These are phyloP conservation scores for Pulveroboletus ravenelii DNA, from an alignment of 768 basidiomycete species.

Conservation along the genomic window DNA sequence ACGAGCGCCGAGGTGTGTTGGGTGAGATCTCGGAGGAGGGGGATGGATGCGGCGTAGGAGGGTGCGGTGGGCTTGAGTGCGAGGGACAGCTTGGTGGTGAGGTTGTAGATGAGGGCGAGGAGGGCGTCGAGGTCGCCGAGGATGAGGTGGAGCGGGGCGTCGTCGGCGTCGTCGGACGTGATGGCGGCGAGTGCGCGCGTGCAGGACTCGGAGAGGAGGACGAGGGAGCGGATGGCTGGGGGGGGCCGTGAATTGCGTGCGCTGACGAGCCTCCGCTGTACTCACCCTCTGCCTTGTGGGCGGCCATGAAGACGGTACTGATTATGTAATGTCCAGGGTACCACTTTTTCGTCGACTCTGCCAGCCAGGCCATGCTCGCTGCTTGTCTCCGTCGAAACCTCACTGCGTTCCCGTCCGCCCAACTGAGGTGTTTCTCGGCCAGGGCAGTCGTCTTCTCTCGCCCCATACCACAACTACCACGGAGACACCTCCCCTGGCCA, in stretches of 20 bases:
- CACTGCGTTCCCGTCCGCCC: not conserved
- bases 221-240: conserved; percentile 13
- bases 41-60: conserved; percentile 45
- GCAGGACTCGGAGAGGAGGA: conserved; percentile 16
- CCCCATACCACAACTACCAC: not conserved
- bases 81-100: conserved; percentile 59
- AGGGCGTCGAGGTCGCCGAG: conserved; percentile 55
- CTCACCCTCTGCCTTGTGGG: conserved; percentile 22
- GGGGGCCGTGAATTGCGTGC: not conserved
- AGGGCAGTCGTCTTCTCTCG: not conserved
- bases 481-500: conserved; percentile 34
- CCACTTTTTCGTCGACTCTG: not conserved
- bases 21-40: conserved; percentile 51
- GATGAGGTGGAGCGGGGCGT: conserved; percentile 32
- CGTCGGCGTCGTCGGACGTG: not conserved
- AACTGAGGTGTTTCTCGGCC: not conserved
- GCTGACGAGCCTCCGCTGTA: not conserved
- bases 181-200: conserved; percentile 14
- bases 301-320: conserved; percentile 18
- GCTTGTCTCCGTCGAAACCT: not conserved
- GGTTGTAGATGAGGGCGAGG: conserved; percentile 51
- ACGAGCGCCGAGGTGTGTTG: conserved; percentile 45
- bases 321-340: conserved; percentile 11
- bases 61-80: conserved; percentile 56
- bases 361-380: not conserved